Evolutionary conservation across 495 filamentous ascomycete species (phyloP).

Genomic region (Rhizodiscina lignyota): DNA sequence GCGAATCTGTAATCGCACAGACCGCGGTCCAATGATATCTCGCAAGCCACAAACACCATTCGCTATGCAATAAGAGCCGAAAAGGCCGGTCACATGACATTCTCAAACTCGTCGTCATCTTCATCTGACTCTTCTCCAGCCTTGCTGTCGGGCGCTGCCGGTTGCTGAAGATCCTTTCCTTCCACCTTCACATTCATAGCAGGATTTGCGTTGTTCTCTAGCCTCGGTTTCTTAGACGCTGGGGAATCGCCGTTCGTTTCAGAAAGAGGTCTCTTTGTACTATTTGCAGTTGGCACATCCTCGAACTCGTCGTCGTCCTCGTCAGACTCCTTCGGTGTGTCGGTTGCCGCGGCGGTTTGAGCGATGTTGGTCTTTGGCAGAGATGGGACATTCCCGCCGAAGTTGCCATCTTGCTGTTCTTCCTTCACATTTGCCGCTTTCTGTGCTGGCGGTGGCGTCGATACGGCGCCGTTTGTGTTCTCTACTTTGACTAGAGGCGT

Average conservation of each 20-base stretch:
- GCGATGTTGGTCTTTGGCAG: not conserved
- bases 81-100: conserved; percentile 10
- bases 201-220: no score
- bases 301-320: no score
- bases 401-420: not conserved
- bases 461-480: not conserved
- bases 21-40: no score
- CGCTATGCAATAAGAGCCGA: no score
- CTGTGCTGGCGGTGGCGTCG: not conserved
- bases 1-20: no score
- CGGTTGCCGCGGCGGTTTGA: no score
- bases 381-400: not conserved
- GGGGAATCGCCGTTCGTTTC: no score
- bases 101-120: conserved; percentile 16
- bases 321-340: no score
- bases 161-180: not conserved
- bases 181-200: not conserved
- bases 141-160: conserved; percentile 1
- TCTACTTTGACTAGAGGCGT: not conserved
- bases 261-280: no score
- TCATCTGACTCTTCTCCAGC: conserved; percentile 11
- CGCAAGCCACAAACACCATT: no score
- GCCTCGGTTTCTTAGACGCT: no score
- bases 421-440: not conserved
- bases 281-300: no score